phyloP scores from a whole-genome alignment of 2,329 filamentous ascomycete genomes.

The Colletotrichum sp. region DNA sequence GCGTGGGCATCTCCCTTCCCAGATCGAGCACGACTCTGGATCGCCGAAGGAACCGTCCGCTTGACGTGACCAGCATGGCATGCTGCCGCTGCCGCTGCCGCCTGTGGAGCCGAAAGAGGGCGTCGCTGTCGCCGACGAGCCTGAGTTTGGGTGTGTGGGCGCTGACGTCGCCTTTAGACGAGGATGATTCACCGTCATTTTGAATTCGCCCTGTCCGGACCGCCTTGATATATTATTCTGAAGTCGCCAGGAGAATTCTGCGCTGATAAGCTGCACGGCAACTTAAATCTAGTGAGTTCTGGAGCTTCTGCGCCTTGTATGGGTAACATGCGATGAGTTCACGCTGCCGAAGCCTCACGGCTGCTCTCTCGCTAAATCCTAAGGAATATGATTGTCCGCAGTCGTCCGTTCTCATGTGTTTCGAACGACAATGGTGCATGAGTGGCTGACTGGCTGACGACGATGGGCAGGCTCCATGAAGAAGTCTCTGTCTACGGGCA shows the following conservation, averaged over 20 bases:
- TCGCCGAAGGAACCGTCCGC: background rate
- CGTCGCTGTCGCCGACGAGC: background rate
- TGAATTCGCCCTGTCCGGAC: background rate
- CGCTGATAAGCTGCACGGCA: conserved; percentile 3
- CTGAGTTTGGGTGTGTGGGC: background rate
- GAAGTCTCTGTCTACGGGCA: background rate
- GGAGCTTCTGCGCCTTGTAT: background rate
- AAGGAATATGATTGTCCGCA: background rate
- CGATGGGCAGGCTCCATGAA: background rate
- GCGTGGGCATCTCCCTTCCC: background rate
- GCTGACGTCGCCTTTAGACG: background rate
- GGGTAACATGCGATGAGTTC: background rate
- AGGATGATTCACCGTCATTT: conserved; percentile 4
- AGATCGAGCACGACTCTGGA: background rate
- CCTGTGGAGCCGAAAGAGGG: background rate
- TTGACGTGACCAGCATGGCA: background rate
- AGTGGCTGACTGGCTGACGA: background rate
- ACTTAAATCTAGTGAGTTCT: background rate
- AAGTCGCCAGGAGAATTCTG: background rate
- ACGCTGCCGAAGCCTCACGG: background rate
- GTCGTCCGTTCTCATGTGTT: background rate
- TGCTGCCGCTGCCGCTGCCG: background rate
- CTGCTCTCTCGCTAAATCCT: background rate
- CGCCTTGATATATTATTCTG: background rate
- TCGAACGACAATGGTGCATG: background rate